These are phyloP conservation scores for Lentinula edodes DNA, from an alignment of 768 basidiomycete genomes.

Conservation along the genomic window DNA sequence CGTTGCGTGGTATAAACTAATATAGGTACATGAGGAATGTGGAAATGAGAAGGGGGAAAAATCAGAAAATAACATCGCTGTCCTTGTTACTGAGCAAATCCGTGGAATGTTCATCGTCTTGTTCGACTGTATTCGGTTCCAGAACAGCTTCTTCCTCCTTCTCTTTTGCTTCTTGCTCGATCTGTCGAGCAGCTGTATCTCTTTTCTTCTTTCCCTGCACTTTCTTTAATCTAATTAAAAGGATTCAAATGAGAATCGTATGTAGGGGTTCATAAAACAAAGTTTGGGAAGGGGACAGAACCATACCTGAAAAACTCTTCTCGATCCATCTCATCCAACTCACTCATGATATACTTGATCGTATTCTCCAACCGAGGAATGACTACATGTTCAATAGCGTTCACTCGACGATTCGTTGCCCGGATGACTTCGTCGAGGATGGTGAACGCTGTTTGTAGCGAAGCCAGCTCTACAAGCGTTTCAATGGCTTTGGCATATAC, in stretches of 20 bases:
- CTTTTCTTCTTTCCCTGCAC: conserved; percentile 97
- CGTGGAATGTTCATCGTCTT: conserved; percentile 32
- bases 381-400: conserved; percentile 96
- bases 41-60: neutral
- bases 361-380: conserved; percentile 96
- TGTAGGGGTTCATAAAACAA: too few species aligned
- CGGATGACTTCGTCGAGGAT: conserved; percentile 99
- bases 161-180: conserved; percentile 21
- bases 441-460: conserved; percentile 94
- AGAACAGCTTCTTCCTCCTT: conserved; percentile 24
- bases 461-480: conserved; percentile 94
- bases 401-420: conserved; percentile 97
- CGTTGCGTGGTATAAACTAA: too few species aligned
- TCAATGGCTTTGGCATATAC: conserved; percentile 98
- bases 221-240: conserved; percentile 95
- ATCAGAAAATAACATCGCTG: conserved; percentile 88
- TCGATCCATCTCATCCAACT: conserved; percentile 98
- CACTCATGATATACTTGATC: conserved; percentile 95
- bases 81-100: conserved; percentile 86
- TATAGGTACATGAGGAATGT: too few species aligned
- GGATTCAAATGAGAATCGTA: too few species aligned
- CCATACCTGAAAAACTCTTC: conserved; percentile 95
- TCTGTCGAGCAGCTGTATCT: conserved; percentile 45
- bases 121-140: conserved; percentile 21
- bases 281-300: too few species aligned